These are phyloP conservation scores for Jacaranda mimosifolia DNA, from an alignment of 257 asterid genomes.

Conservation along the genomic window DNA sequence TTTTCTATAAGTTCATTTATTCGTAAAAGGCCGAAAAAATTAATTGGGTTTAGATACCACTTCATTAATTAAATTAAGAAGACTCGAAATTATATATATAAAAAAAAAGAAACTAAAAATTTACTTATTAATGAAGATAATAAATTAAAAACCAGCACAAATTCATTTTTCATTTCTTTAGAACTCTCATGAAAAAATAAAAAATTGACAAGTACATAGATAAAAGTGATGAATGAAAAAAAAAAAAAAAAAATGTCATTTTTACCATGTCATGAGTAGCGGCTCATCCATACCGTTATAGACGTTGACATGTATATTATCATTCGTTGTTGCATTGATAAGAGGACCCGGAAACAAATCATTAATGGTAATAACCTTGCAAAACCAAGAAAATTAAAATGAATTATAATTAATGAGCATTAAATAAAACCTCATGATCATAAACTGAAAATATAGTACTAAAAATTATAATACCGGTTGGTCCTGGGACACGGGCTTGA, in stretches of 20 bases:
- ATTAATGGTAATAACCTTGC: constrained; percentile 76
- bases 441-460: not conserved
- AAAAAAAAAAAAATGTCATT: no score
- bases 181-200: no score
- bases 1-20: no score
- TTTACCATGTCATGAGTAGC: constrained; percentile 79
- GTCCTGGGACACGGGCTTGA: constrained; percentile 49
- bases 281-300: constrained; percentile 74
- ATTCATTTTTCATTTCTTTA: no score
- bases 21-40: no score
- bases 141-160: no score
- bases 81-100: no score
- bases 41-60: no score
- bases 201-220: not conserved
- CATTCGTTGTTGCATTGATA: constrained; percentile 68
- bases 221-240: not conserved
- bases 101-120: no score
- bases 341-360: constrained; percentile 85
- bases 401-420: not conserved
- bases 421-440: not conserved
- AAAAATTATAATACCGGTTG: constrained; percentile 54
- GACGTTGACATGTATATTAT: constrained; percentile 62
- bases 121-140: no score
- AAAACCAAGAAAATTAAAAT: not conserved
- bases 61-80: no score